Conservation (phyloP, 2,329 filamentous ascomycete genomes). For the Shiraia bambusicola region DNA sequence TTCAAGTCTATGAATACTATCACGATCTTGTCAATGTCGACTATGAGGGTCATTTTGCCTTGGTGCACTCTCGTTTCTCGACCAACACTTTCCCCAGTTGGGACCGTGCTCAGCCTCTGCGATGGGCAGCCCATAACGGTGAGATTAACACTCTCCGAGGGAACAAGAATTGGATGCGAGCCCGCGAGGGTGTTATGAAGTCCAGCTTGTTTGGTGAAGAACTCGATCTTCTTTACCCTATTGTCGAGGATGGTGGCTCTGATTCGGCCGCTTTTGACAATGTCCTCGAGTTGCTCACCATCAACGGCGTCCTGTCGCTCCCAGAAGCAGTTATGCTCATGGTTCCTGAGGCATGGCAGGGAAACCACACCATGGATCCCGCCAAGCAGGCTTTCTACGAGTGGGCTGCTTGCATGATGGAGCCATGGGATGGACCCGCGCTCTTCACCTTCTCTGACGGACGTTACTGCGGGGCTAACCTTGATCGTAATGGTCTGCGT, state of each 20-base stretch:
- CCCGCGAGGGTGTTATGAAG: slow-evolving; percentile 90
- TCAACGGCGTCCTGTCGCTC: slow-evolving; percentile 92
- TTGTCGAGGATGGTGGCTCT: slow-evolving; percentile 94
- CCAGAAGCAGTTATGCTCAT: slow-evolving; percentile 98
- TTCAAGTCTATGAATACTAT: slow-evolving; percentile 98
- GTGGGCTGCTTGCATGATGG: slow-evolving; percentile 98
- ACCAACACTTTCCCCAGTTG: slow-evolving; percentile 98
- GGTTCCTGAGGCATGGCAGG: slow-evolving; percentile 98
- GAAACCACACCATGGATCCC: slow-evolving; percentile 86
- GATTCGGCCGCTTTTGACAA: slow-evolving; percentile 98
- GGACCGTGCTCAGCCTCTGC: slow-evolving; percentile 93
- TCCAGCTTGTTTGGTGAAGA: slow-evolving; percentile 92
- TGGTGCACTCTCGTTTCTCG: slow-evolving; percentile 96
- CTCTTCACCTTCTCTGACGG: slow-evolving; percentile 97
- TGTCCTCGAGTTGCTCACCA: slow-evolving; percentile 87
- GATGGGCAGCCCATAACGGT: slow-evolving; percentile 98
- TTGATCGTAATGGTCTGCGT: slow-evolving; percentile 91
- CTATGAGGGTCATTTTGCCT: slow-evolving; percentile 94
- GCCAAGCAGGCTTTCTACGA: slow-evolving; percentile 97
- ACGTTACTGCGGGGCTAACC: slow-evolving; percentile 93
- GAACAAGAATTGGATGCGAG: slow-evolving; percentile 99
- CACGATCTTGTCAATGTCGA: slow-evolving; percentile 95
- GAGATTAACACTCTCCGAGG: slow-evolving; percentile 97
- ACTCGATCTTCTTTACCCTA: slow-evolving; percentile 85
- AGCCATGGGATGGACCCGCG: slow-evolving; percentile 96